These are phyloP conservation scores for Lactarius quietus DNA, from an alignment of 768 basidiomycete genomes.

Conservation along the genomic window DNA sequence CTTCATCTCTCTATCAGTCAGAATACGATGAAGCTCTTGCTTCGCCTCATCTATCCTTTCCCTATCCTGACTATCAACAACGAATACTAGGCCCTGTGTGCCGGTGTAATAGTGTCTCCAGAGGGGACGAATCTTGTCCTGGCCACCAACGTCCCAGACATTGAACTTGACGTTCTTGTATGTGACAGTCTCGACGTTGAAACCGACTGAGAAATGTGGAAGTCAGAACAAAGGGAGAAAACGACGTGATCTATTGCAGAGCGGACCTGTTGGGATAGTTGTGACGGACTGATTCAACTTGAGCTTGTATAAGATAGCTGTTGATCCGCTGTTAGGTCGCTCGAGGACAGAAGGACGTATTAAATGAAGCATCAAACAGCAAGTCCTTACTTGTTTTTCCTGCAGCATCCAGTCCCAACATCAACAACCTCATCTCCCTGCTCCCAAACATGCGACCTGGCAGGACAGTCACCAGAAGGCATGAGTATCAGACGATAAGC, in stretches of 20 bases:
- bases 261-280: slow-evolving; percentile 90
- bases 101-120: slow-evolving; percentile 99
- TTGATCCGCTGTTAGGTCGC: slow-evolving; percentile 16
- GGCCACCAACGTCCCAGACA: slow-evolving; percentile 98
- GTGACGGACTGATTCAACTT: slow-evolving; percentile 99
- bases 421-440: slow-evolving; percentile 97
- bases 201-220: slow-evolving; percentile 63
- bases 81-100: slow-evolving; percentile 97
- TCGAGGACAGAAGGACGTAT: neutral
- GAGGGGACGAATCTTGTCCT: slow-evolving; percentile 97
- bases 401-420: slow-evolving; percentile 96
- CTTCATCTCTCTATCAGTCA: slow-evolving; percentile 97
- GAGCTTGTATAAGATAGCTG: slow-evolving; percentile 98
- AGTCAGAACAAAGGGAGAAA: neutral
- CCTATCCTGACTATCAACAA: slow-evolving; percentile 94
- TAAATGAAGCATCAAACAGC: neutral
- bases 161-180: slow-evolving; percentile 98
- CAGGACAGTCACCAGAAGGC: slow-evolving; percentile 1
- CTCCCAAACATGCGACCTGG: slow-evolving; percentile 93
- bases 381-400: slow-evolving; percentile 88
- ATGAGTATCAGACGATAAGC: slow-evolving; percentile 9
- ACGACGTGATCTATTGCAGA: neutral
- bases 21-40: slow-evolving; percentile 91
- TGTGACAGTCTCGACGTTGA: slow-evolving; percentile 98
- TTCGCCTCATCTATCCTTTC: slow-evolving; percentile 97